Base-by-base conservation (phyloP, 2,329 filamentous ascomycete genomes). In the Scorias spongiosa region DNA sequence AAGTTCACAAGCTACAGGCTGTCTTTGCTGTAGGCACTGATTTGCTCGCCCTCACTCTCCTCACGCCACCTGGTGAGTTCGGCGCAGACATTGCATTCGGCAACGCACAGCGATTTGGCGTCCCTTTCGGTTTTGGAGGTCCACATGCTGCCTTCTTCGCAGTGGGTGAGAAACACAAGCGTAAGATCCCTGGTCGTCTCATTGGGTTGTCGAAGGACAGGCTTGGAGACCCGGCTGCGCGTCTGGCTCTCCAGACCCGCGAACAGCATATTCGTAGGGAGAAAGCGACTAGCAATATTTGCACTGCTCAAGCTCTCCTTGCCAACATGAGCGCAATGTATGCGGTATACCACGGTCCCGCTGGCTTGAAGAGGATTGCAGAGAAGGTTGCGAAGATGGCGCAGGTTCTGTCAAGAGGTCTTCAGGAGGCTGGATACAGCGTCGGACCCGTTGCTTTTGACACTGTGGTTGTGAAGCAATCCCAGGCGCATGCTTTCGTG, bases 71-170 rank as follows among this genome's bases (percentile, higher is more conserved):
- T 0, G 88, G 88, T 41, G 89, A 95, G 59, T 95, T 89, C 66
- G 89, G 89, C 37, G 89, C 89, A 17, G 89, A 96, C 59, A 85
- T 96, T 54, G 89, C 88, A 5, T 93, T 96, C 59, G 89, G 89
- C 52, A 94, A 81, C 57, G 80, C 89, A 12, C 89, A 96, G 67
- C 74, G 89, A 46, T 83, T 95, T 48, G 89, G 89, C 62, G 84
- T 96, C 10, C 88, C 89, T 2, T 78, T 95, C 59, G 89, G 89
- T 41, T 93, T 81, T 54, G 89, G 89, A 56, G 89, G 89, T 15
- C 89, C 89, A n/a, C 89, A 95, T 58, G 89, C 89, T 20, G 89
- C 88, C 14, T 96, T 96, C 74, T 95, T 96, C 61, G 84, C 89
- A 15, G 87, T 88, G 44, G 78, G 78, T 44, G 88, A 95, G 41